These are phyloP conservation scores for Calonectria pseudoreteaudii DNA, from an alignment of 2,329 filamentous ascomycete species.

Conservation along the genomic window DNA sequence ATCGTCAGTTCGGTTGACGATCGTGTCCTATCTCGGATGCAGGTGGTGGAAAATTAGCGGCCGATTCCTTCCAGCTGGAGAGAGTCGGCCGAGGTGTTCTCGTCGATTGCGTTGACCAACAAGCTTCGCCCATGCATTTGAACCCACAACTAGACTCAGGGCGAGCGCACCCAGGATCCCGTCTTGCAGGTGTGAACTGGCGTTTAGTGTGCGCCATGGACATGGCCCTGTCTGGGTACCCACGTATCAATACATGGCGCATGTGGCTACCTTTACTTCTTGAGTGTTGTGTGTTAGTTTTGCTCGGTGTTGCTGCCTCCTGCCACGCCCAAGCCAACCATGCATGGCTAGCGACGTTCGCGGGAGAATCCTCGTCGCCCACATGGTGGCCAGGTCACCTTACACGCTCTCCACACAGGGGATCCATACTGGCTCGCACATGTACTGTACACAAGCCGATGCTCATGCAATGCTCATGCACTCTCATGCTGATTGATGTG, in stretches of 20 bases:
- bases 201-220: background rate
- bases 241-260: background rate
- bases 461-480: constrained; percentile 10
- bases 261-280: background rate
- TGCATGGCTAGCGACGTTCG: constrained; percentile 16
- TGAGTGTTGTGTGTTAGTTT: background rate
- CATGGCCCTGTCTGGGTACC: background rate
- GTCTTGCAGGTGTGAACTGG: constrained; percentile 1
- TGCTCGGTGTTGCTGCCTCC: background rate
- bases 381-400: constrained; percentile 26
- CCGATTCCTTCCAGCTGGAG: constrained; percentile 2
- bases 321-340: background rate
- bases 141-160: background rate
- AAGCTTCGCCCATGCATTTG: constrained; percentile 6
- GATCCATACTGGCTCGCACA: constrained; percentile 12
- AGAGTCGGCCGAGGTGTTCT: background rate
- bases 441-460: constrained; percentile 3
- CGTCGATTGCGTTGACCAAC: constrained; percentile 4
- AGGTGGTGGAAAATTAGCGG: constrained; percentile 4
- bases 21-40: constrained; percentile 15
- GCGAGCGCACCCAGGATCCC: background rate
- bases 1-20: constrained; percentile 24
- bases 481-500: constrained; percentile 8
- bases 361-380: constrained; percentile 25
- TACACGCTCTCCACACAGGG: constrained; percentile 4